Evolutionary conservation across 2,329 filamentous ascomycete genomes (phyloP), one percentile per base, ranked within the genome.

Genomic region (Sphaerulina musiva): DNA sequence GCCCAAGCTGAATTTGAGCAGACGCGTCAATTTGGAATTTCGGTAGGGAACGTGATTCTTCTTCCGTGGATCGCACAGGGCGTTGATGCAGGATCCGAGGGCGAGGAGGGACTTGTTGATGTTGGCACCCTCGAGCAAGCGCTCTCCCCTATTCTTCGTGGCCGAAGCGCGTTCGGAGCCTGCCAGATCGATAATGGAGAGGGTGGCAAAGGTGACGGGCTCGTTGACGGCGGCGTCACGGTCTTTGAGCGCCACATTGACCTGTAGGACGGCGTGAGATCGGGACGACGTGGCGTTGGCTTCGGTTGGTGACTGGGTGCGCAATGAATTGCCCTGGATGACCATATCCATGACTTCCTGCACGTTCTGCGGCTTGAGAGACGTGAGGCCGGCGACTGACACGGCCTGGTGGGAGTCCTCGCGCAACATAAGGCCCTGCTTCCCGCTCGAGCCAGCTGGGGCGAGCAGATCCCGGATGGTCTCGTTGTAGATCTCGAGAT

Each of bases 281-380:
- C 93, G 85, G 8, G 93, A 98, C 0, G 93, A 98, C 0, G 93
- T 96, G 14, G 93, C 92, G 69, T 98, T 98, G 63, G 93, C 93
- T 73, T 92, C 91, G 6, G 93, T 98, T 1, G 93, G 92, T 0
- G 93, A 97, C 70, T 97, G 93, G 3, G 93, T 98, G 43, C 93
- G 85, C 71, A 86, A 89, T 64, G 95, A 88, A 71, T 98, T 98
- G 59, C 93, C 93, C 68, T 85, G 83, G 52, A 98, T 86, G 68
- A 98, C 96, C 81, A 98, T 96, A 67, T 98, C 92, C 93, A 98
- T 98, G 65, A 98, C 93, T 72, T 98, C 86, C 68, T 95, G 83
- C 11, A 97, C 93, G 68, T 92, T 89, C 63, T 86, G 85, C 2
- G 93, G 93, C 61, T 87, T 87, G 68, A 96, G 90, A 66, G 90